Evolutionary conservation across 1,139 yeast species (phyloP), one percentile per base, ranked within the genome.

Genomic region (Geotrichum restrictum): DNA sequence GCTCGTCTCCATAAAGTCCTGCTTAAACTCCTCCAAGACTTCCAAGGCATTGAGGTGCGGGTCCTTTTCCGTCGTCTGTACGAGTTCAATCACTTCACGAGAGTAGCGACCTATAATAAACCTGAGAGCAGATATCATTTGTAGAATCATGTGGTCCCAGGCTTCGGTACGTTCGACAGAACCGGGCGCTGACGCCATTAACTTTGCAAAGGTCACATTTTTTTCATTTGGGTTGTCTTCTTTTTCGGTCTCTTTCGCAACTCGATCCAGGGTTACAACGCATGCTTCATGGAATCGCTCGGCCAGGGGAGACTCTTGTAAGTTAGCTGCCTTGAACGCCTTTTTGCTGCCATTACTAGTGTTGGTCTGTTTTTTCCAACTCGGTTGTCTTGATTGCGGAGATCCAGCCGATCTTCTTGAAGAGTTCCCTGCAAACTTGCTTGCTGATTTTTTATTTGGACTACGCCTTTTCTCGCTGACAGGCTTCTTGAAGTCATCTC

Each of bases 11-110:
- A 48, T 5, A 13, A 52, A 19, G 22, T 52, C 53, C 22, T 29
- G 32, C n/a, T 34, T 16, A 19, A 31, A 52, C 27, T 52, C 51
- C n/a, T 36, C 45, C 2, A 52, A 13, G n/a, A 49, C 48, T 5
- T 44, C 45, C 10, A 31, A 7, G 19, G 43, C 18, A 5, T 46
- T 39, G 14, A 42, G 16, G 39, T 29, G 11, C 8, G 34, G 32
- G 6, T 22, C 24, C 16, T 19, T 34, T 8, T 41, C 37, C 6
- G 44, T 27, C 22, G 45, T 39, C 18, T 39, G 27, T 14, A 40
- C 50, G n/a, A 45, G 29, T 10, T 29, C 32, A 21, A 39, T 42
- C 13, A 48, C 27, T 19, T 45, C 52, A 19, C 24, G 34, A 6
- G 47, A 14, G 31, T 36, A 34, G 16, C 36, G 33, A 2, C 14